These are phyloP conservation scores for Fusarium redolens DNA, from an alignment of 2,329 filamentous ascomycete species.

Conservation along the genomic window DNA sequence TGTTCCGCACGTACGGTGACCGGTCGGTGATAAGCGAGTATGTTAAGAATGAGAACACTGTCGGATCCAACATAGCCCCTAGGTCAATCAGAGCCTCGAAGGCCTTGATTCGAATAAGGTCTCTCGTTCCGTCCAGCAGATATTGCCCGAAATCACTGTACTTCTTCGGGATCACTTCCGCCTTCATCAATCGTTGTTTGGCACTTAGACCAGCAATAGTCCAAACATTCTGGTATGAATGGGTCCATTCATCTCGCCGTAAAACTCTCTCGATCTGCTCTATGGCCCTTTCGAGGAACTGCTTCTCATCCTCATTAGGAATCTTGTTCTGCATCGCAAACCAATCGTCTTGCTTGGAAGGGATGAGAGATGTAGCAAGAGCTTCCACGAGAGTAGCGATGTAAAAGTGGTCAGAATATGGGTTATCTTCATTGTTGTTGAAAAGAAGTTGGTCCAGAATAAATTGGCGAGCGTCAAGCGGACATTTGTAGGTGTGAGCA, in stretches of 20 bases:
- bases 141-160: conserved; percentile 71
- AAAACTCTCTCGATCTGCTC: conserved; percentile 75
- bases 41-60: conserved; percentile 67
- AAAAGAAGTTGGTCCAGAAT: conserved; percentile 89
- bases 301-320: conserved; percentile 57
- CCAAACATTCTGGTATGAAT: conserved; percentile 75
- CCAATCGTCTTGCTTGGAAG: conserved; percentile 59
- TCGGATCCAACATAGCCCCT: conserved; percentile 67
- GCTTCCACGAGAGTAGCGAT: conserved; percentile 80
- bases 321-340: conserved; percentile 59
- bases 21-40: conserved; percentile 69
- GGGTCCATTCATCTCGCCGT: conserved; percentile 75
- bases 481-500: conserved; percentile 76
- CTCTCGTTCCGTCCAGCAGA: conserved; percentile 71
- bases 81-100: conserved; percentile 73
- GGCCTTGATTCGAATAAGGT: conserved; percentile 73
- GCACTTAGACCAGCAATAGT: conserved; percentile 72
- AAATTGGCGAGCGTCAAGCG: conserved; percentile 82
- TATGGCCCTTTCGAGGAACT: conserved; percentile 64
- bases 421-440: conserved; percentile 94
- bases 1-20: conserved; percentile 71
- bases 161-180: conserved; percentile 66
- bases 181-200: conserved; percentile 72
- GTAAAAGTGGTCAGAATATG: conserved; percentile 90
- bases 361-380: conserved; percentile 68